These are phyloP conservation scores for Fusarium robinianum DNA, from an alignment of 2,329 filamentous ascomycete genomes.

Conservation along the genomic window DNA sequence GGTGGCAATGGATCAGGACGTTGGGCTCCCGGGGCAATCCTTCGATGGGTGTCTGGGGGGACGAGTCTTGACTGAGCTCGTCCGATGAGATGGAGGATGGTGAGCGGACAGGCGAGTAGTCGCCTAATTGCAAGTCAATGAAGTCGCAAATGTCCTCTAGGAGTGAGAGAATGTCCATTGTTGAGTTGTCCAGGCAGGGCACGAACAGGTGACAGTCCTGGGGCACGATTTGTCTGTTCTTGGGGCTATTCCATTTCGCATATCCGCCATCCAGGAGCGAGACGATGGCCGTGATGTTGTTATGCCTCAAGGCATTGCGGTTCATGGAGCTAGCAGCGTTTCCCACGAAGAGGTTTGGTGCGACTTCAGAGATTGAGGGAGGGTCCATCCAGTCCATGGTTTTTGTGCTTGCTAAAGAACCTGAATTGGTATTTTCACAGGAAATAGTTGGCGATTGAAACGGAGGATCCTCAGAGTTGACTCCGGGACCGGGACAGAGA, in stretches of 20 bases:
- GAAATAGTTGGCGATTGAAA: not conserved
- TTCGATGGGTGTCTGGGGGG: slow-evolving; percentile 12
- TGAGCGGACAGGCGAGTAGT: not conserved
- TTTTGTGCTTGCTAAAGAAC: not conserved
- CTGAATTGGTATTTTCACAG: slow-evolving; percentile 6
- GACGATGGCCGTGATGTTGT: slow-evolving; percentile 34
- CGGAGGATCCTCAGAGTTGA: not conserved
- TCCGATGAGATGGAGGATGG: slow-evolving; percentile 2
- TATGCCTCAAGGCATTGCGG: slow-evolving; percentile 24
- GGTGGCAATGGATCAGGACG: slow-evolving; percentile 43
- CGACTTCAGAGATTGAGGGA: slow-evolving; percentile 28
- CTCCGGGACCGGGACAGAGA: slow-evolving; percentile 4
- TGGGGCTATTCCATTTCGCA: slow-evolving; percentile 25
- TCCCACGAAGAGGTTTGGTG: slow-evolving; percentile 32
- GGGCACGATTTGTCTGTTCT: slow-evolving; percentile 30
- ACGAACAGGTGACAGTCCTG: slow-evolving; percentile 31
- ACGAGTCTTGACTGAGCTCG: slow-evolving; percentile 6
- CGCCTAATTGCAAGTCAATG: slow-evolving; percentile 27
- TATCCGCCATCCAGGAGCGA: slow-evolving; percentile 28
- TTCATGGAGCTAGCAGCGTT: slow-evolving; percentile 32
- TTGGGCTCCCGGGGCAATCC: slow-evolving; percentile 9
- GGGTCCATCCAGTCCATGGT: slow-evolving; percentile 23
- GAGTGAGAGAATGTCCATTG: slow-evolving; percentile 32
- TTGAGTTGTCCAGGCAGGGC: slow-evolving; percentile 30
- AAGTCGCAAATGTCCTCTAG: slow-evolving; percentile 35